phyloP scores from a whole-genome alignment of 805 yeast species.

The Zygosaccharomyces pseudorouxii region DNA sequence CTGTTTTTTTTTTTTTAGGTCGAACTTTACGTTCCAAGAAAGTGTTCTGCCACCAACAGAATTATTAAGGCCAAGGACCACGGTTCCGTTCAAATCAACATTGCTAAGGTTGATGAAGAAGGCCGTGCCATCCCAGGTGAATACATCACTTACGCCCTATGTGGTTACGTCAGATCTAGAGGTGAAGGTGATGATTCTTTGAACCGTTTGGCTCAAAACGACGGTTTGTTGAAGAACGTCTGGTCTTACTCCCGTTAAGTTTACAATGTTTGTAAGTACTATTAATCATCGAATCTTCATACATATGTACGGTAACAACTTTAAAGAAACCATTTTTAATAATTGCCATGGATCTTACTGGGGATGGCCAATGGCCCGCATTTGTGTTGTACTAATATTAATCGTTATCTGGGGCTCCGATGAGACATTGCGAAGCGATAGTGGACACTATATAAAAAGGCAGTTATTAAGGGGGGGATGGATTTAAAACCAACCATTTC shows the following conservation, averaged over 20 bases:
- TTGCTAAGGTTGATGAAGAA: constrained; percentile 95
- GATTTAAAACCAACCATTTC: neutral
- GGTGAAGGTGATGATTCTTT: constrained; percentile 99
- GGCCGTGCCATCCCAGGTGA: constrained; percentile 92
- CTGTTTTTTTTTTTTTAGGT: constrained; percentile 48
- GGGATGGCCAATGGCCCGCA: no score
- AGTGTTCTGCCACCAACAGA: constrained; percentile 99
- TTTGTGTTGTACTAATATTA: no score
- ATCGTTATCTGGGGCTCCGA: neutral
- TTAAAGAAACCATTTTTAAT: neutral
- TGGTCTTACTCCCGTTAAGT: constrained; percentile 89
- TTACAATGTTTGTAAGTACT: constrained; percentile 1
- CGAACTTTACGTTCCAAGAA: constrained; percentile 99
- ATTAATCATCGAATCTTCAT: constrained; percentile 3
- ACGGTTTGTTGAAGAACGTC: constrained; percentile 95
- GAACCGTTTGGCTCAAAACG: constrained; percentile 98
- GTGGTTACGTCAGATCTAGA: constrained; percentile 96
- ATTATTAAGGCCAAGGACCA: constrained; percentile 99
- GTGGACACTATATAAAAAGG: neutral
- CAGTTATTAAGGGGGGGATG: neutral
- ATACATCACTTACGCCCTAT: constrained; percentile 91
- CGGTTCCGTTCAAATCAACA: constrained; percentile 97
- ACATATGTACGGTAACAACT: neutral
- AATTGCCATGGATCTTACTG: neutral
- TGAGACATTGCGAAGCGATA: neutral